These are phyloP conservation scores for Echinosophora koreensis DNA, from an alignment of 306 rosid genomes.

Conservation along the genomic window DNA sequence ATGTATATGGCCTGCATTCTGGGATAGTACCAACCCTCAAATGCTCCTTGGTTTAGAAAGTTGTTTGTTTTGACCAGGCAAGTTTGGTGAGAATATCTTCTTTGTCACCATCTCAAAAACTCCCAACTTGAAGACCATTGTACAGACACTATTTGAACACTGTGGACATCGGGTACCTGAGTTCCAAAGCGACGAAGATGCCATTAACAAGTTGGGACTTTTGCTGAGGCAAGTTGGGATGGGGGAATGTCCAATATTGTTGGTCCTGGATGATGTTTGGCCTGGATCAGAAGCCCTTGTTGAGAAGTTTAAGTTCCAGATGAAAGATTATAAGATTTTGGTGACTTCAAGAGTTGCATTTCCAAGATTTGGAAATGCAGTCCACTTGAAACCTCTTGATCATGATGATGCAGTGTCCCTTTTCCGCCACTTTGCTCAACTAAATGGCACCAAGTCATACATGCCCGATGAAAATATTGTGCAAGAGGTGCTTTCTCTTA, in stretches of 20 bases:
- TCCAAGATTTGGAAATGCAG: slow-evolving; percentile 44
- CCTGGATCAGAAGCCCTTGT: slow-evolving; percentile 54
- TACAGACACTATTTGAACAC: slow-evolving; percentile 47
- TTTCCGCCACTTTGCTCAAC: slow-evolving; percentile 52
- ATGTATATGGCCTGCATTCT: slow-evolving; percentile 34
- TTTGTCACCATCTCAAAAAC: slow-evolving; percentile 51
- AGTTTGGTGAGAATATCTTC: slow-evolving; percentile 56
- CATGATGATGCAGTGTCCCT: slow-evolving; percentile 54
- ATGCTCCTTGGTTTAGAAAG: background rate
- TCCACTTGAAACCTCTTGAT: slow-evolving; percentile 48
- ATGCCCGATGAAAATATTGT: slow-evolving; percentile 47
- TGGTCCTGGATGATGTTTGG: slow-evolving; percentile 82
- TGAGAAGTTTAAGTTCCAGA: slow-evolving; percentile 47
- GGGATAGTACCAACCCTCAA: background rate
- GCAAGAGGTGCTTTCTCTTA: slow-evolving; percentile 47
- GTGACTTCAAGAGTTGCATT: slow-evolving; percentile 68
- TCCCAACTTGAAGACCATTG: slow-evolving; percentile 53
- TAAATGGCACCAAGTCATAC: slow-evolving; percentile 19
- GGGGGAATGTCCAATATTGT: slow-evolving; percentile 44
- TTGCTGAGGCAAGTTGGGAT: slow-evolving; percentile 39
- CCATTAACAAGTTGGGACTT: slow-evolving; percentile 39
- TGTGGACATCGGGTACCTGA: slow-evolving; percentile 39
- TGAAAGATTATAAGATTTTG: slow-evolving; percentile 59
- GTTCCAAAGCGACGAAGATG: slow-evolving; percentile 53
- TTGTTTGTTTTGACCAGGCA: slow-evolving; percentile 46